These are phyloP conservation scores for Aspergillus sp. DNA, from an alignment of 2,329 filamentous ascomycete species.

Conservation along the genomic window DNA sequence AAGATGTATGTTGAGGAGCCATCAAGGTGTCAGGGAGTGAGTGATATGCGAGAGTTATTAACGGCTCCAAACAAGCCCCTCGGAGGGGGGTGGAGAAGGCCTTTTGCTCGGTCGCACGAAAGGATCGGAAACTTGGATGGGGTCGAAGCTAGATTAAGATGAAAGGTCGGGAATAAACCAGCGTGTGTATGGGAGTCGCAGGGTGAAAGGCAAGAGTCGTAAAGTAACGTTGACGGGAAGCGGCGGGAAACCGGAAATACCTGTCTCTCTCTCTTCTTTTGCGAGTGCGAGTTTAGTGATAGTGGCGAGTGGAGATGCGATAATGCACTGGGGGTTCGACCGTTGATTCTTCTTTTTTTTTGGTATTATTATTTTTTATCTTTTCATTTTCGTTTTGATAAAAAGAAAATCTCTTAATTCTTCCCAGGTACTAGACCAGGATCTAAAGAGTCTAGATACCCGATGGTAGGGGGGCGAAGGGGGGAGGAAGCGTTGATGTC, in stretches of 20 bases:
- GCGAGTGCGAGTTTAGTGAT: background rate
- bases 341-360: background rate
- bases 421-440: background rate
- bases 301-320: background rate
- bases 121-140: slow-evolving; percentile 4
- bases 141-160: slow-evolving; percentile 5
- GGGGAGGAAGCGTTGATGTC: background rate
- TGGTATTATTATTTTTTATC: too few species aligned
- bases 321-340: background rate
- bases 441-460: background rate
- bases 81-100: background rate
- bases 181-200: background rate
- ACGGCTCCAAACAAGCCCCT: background rate
- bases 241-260: slow-evolving; percentile 4
- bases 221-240: slow-evolving; percentile 1
- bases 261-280: background rate
- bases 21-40: background rate
- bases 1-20: background rate
- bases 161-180: slow-evolving; percentile 4
- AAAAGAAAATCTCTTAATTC: background rate
- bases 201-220: background rate
- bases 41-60: slow-evolving; percentile 3
- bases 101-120: slow-evolving; percentile 6
- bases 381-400: too few species aligned
- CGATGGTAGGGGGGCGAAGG: background rate